Base-by-base conservation (phyloP, 352 stramenopile genomes). In the Phytophthora vignae region DNA sequence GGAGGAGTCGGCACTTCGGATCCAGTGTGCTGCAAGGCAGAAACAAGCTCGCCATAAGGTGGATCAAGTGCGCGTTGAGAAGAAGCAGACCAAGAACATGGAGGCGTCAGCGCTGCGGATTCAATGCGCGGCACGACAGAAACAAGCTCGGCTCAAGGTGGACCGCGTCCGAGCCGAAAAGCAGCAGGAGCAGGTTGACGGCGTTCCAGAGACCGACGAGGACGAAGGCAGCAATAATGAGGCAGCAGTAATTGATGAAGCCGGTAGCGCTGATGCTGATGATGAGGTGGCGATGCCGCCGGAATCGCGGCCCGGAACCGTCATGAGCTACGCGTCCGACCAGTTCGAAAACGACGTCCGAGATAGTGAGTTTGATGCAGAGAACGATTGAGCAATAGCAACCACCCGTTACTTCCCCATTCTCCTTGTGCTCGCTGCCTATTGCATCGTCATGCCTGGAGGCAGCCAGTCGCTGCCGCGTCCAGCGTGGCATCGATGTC, bases 271-370 rank as follows among this genome's bases (percentile, higher is more conserved):
- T 15, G 36, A 10, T 14, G 36, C 36, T 42, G 36, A 42, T 40
- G 49, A n/a, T 17, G 49, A 12, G 8, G 68, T 57, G 17, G 15
- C 48, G 46, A 3, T 17, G 21, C 42, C 46, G 4, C 31, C 21
- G 6, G 64, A 72, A 17, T 63, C 54, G 11, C 60, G 84, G 9
- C 84, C 84, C 0, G 80, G 85, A 55, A 92, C 84, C 14, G 79
- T 77, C 70, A 80, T 82, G 81, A 90, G 81, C 57, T 88, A 92
- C 62, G 70, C 72, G 14, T 88, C 79, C 6, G 82, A 92, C 40
- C 74, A 86, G 63, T 92, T 92, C 38, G 84, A 92, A 52, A 76
- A 90, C 33, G 84, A 90, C 22, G 19, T 27, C 15, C 27, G 53
- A 69, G 74, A 85, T 11, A 44, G 48, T 19, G 52, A 73, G 48